Conservation (phyloP, 2,329 filamentous ascomycete genomes). For the Stachybotrys chlorohalonatus region DNA sequence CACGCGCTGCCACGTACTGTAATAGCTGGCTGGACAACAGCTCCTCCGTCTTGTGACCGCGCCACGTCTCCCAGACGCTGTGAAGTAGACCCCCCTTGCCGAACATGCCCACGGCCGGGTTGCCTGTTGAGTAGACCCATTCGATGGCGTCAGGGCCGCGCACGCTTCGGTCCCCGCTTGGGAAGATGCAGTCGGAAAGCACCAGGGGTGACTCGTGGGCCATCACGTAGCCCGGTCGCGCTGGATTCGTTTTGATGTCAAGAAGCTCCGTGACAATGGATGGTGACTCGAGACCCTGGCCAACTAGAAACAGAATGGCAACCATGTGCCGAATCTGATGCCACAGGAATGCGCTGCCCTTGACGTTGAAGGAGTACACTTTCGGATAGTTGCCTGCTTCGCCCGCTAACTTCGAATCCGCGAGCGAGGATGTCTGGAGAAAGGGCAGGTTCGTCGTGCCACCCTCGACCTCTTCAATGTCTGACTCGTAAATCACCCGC, state of each 20-base stretch:
- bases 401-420: conserved; percentile 7
- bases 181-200: conserved; percentile 93
- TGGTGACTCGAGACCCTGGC: conserved; percentile 75
- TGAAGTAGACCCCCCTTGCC: conserved; percentile 60
- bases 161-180: conserved; percentile 27
- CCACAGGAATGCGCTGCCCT: conserved; percentile 92
- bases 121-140: conserved; percentile 75
- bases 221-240: conserved; percentile 83
- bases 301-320: conserved; percentile 84
- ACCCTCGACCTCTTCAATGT: conserved; percentile 62
- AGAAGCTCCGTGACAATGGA: conserved; percentile 66
- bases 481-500: conserved; percentile 69
- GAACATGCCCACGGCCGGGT: conserved; percentile 48
- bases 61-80: conserved; percentile 75
- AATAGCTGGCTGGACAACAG: conserved; percentile 68
- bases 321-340: conserved; percentile 96
- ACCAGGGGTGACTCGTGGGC: conserved; percentile 84
- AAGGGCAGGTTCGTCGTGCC: conserved; percentile 46
- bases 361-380: conserved; percentile 80
- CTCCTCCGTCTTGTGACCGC: conserved; percentile 82
- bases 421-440: conserved; percentile 33
- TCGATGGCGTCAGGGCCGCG: conserved; percentile 38
- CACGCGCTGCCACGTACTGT: conserved; percentile 40
- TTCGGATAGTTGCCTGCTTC: conserved; percentile 36
- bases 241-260: conserved; percentile 60